phyloP scores from a whole-genome alignment of 352 stramenopile genomes.

The Phytophthora ohioensis region DNA sequence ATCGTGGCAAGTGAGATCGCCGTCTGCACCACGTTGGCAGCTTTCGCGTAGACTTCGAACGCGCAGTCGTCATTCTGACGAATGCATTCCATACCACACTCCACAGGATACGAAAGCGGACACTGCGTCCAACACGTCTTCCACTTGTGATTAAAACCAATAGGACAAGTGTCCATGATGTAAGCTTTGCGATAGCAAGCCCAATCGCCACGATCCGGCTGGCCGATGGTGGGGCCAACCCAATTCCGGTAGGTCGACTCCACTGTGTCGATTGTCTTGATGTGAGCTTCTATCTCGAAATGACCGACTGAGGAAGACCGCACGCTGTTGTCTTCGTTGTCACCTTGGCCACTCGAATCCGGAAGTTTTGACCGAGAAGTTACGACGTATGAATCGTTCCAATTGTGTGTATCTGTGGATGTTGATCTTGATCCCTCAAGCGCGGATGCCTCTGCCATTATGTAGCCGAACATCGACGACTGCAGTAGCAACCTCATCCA shows the following conservation, averaged over 20 bases:
- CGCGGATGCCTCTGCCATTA: too few relatives aligned
- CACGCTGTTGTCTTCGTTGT: background rate
- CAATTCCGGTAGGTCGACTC: conserved; percentile 31
- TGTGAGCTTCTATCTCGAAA: conserved; percentile 1
- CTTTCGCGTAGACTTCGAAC: conserved; percentile 40
- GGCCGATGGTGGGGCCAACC: conserved; percentile 31
- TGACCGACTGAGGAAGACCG: background rate
- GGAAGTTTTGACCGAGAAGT: too few relatives aligned
- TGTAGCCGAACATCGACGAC: too few relatives aligned
- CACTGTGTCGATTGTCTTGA: conserved; percentile 27
- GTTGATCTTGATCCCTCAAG: too few relatives aligned
- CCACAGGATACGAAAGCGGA: conserved; percentile 51
- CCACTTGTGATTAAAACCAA: conserved; percentile 39
- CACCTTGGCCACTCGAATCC: background rate
- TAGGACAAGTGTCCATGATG: conserved; percentile 32
- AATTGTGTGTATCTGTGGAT: too few relatives aligned
- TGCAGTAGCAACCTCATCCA: too few relatives aligned
- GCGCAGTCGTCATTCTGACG: conserved; percentile 47
- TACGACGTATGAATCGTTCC: too few relatives aligned
- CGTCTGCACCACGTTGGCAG: conserved; percentile 35
- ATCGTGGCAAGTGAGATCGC: conserved; percentile 39
- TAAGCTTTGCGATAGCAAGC: conserved; percentile 33
- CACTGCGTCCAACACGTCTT: conserved; percentile 58
- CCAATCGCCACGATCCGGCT: conserved; percentile 27
- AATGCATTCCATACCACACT: conserved; percentile 61